Conservation (phyloP, 2,329 filamentous ascomycete species). For the Colletotrichum melonis region DNA sequence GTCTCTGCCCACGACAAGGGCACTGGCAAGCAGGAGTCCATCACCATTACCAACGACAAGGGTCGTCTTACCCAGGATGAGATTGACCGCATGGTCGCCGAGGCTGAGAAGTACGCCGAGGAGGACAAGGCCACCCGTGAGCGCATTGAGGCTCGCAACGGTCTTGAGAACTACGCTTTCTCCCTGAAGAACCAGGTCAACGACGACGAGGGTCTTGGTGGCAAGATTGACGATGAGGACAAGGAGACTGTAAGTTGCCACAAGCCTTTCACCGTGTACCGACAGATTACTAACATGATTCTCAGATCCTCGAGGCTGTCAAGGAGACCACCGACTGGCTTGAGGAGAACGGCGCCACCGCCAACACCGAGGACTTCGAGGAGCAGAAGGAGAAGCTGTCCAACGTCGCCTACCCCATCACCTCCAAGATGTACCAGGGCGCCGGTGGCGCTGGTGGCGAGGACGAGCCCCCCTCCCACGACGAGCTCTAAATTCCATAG, state of each 20-base stretch:
- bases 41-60: conserved; percentile 99
- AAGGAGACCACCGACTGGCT: conserved; percentile 99
- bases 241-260: conserved; percentile 84
- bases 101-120: conserved; percentile 98
- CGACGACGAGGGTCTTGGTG: conserved; percentile 94
- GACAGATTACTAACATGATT: conserved; percentile 1
- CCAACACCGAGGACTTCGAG: conserved; percentile 93
- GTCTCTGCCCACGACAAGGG: conserved; percentile 97
- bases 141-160: conserved; percentile 96
- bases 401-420: conserved; percentile 97
- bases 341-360: conserved; percentile 90
- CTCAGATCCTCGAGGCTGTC: conserved; percentile 86
- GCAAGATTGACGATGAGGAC: conserved; percentile 98
- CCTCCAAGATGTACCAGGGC: conserved; percentile 91
- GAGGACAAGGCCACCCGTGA: conserved; percentile 98
- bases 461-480: conserved; percentile 76
- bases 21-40: conserved; percentile 95
- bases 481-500: conserved; percentile 76
- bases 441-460: conserved; percentile 73
- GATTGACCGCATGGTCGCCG: conserved; percentile 98
- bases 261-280: conserved; percentile 36
- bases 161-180: conserved; percentile 99
- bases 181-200: conserved; percentile 99
- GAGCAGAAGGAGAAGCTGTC: conserved; percentile 99
- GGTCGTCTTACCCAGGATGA: conserved; percentile 95